phyloP scores from a whole-genome alignment of 306 rosid genomes.

The Alnus rubra region DNA sequence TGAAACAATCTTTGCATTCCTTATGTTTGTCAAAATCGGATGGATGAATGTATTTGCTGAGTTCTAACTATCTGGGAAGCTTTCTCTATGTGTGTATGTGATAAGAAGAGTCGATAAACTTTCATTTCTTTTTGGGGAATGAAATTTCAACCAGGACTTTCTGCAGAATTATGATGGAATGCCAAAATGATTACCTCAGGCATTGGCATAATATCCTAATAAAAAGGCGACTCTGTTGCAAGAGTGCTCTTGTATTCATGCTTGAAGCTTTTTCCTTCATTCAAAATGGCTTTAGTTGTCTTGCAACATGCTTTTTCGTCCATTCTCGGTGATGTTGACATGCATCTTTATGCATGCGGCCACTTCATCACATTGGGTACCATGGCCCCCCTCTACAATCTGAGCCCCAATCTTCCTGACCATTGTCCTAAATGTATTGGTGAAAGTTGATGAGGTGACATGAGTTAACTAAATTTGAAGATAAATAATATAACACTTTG shows the following conservation, averaged over 20 bases:
- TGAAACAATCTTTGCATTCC: conserved; percentile 18
- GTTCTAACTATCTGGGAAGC: not conserved
- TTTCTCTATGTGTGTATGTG: not conserved
- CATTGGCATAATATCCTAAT: not conserved
- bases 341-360: not conserved
- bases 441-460: not conserved
- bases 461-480: not conserved
- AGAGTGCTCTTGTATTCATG: not conserved
- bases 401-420: not conserved
- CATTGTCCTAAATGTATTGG: not conserved
- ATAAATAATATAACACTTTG: not conserved
- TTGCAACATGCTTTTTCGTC: not conserved
- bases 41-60: not conserved
- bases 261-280: not conserved
- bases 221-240: not conserved
- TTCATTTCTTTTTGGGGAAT: not conserved
- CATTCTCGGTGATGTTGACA: not conserved
- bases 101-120: not conserved
- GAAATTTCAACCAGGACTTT: not conserved
- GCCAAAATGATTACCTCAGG: not conserved
- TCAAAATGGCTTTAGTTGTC: not conserved
- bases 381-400: not conserved
- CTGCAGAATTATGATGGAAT: not conserved
- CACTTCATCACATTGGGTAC: not conserved
- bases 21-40: conserved; percentile 7